A percentile compares a stretch with the other conserved stretches of the same genome.
phyloP scores from a whole-genome alignment of 2,329 filamentous ascomycete genomes.

The Bisporella sp. region DNA sequence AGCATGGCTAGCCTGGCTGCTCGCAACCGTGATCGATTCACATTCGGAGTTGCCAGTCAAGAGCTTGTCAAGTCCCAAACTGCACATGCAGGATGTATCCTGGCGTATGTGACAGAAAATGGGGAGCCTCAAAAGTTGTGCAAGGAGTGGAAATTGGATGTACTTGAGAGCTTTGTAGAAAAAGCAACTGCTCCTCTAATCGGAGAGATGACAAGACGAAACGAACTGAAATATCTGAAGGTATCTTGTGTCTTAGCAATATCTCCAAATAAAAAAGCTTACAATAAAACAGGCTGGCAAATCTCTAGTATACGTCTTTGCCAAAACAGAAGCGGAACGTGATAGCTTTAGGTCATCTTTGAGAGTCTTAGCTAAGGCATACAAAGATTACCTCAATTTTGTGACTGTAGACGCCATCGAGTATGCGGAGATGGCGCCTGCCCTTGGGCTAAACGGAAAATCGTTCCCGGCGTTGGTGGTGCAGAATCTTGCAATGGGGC shows the following conservation, averaged over 20 bases:
- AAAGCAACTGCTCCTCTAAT: constrained; percentile 34
- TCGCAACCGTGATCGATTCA: constrained; percentile 33
- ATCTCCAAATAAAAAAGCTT: background rate
- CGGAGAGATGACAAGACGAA: constrained; percentile 37
- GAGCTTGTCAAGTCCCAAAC: constrained; percentile 13
- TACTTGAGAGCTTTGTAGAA: constrained; percentile 33
- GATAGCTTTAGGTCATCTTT: constrained; percentile 31
- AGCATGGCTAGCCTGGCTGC: constrained; percentile 30
- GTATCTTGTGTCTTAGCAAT: constrained; percentile 19
- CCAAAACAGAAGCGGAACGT: constrained; percentile 24
- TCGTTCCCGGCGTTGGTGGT: constrained; percentile 33
- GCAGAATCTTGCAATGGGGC: constrained; percentile 37
- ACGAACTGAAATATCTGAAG: constrained; percentile 35
- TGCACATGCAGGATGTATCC: constrained; percentile 2
- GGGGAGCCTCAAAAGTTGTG: constrained; percentile 24
- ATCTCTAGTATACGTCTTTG: constrained; percentile 33
- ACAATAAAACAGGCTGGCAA: constrained; percentile 28
- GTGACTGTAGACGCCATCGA: constrained; percentile 39
- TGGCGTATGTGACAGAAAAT: constrained; percentile 37
- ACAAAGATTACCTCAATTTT: constrained; percentile 40
- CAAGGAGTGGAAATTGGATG: constrained; percentile 27
- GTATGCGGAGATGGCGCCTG: constrained; percentile 36
- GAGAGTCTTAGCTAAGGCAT: constrained; percentile 36
- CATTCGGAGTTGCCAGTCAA: constrained; percentile 31
- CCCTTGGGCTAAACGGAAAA: constrained; percentile 31